Evolutionary conservation across 805 yeast species (phyloP), one percentile per base, ranked within the genome.

Genomic region (Lipomyces yamanashiensis): DNA sequence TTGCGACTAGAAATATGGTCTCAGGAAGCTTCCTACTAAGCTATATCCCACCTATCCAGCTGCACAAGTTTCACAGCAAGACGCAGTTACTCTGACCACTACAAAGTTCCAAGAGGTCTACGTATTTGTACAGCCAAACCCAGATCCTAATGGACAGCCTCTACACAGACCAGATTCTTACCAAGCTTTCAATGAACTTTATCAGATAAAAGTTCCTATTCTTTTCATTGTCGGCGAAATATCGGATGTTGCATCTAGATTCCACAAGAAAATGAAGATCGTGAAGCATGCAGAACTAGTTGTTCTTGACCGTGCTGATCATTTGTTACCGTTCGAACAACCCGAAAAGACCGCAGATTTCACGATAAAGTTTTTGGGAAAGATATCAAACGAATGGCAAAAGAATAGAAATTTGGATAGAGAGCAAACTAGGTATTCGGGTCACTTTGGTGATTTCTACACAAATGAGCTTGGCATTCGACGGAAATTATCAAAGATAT

Each of bases 41-140:
- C 10, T 48, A 12, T 58, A 60, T 28, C 66, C 66, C 28, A 54
- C 55, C 12, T 45, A 45, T 23, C 59, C 59, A 8, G 59, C n/a
- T 28, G 7, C 45, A 19, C 41, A 28, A 21, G n/a, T 2, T 21
- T 13, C 48, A 2, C 9, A 48, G 5, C 51, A 63, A 36, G 52
- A 47, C 15, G 69, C 66, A 23, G 62, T 69, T 19, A 63, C 70
- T 2, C 56, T 69, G 37, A 56, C 66, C 4, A 69, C 72, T 5
- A 60, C 65, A 4, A 56, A 48, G 43, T 54, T 57, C n/a, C 67
- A 67, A 13, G 71, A 69, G 48, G 57, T 63, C 5, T 50, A 43
- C 34, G 37, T 56, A 40, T 69, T 59, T 50, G 53, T 54, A 12
- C 62, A 34, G 23, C 54, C 37, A 34, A 40, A 41, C 15, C 37